A percentile compares a stretch with the other conserved stretches of the same genome.
Evolutionary conservation across 2,329 filamentous ascomycete genomes (phyloP).

Genomic region (Arthrobotrys musiformis): DNA sequence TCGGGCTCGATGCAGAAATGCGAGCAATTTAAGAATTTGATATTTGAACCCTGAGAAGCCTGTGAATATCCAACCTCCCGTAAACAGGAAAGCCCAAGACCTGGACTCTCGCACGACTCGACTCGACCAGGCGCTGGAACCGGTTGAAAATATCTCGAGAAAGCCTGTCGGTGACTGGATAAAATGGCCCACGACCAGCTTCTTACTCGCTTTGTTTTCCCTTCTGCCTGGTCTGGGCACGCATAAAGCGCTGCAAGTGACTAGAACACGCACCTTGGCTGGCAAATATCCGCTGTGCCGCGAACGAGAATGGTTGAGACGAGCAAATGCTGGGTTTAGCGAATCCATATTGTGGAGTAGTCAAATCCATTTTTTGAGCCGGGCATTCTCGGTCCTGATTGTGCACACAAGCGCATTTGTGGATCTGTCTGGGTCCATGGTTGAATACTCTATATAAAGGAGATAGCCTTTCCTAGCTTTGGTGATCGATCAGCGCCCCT

Average conservation of each 20-base stretch:
- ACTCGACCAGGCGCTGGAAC: no score
- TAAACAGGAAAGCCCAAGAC: no score
- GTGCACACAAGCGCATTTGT: constrained; percentile 1
- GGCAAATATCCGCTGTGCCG: constrained; percentile 7
- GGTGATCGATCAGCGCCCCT: background rate
- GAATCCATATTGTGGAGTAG: background rate
- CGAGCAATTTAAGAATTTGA: no score
- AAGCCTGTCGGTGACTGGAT: background rate
- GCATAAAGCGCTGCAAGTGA: constrained; percentile 5
- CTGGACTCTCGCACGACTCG: no score
- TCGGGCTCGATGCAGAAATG: no score
- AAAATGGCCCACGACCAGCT: background rate
- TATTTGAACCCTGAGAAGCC: no score
- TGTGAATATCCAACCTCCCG: no score
- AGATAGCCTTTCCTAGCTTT: background rate
- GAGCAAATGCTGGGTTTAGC: background rate
- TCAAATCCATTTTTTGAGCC: background rate
- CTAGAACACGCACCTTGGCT: background rate
- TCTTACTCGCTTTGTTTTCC: background rate
- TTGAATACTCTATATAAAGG: background rate
- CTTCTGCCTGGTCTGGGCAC: constrained; percentile 1
- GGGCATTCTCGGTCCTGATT: background rate
- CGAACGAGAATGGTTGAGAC: background rate
- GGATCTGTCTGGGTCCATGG: no score
- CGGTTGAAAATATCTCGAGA: no score